Percentiles rank a stretch among this genome's conserved stretches.
phyloP scores from a whole-genome alignment of 1,284 basidiomycete genomes.

The Cutaneotrichosporon dermatis region DNA sequence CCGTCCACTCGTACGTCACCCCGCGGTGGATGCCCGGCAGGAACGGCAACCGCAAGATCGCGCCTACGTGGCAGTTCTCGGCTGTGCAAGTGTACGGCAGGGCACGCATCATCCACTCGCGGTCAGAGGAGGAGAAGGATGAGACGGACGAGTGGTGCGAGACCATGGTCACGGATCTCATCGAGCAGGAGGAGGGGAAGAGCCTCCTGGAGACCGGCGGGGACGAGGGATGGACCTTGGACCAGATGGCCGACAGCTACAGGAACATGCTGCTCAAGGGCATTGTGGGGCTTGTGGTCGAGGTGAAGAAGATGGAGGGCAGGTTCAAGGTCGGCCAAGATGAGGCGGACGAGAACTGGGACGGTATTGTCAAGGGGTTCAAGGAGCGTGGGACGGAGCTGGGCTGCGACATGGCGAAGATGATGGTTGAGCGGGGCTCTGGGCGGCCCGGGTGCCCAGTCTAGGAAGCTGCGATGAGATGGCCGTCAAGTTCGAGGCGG shows the following conservation, averaged over 20 bases:
- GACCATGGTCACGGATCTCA: conserved; percentile 34
- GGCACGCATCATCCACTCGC: conserved; percentile 24
- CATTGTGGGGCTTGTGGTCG: conserved; percentile 49
- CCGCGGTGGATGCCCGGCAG: conserved; percentile 39
- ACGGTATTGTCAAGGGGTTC: conserved; percentile 46
- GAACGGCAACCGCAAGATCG: conserved; percentile 38
- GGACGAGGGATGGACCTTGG: conserved; percentile 38
- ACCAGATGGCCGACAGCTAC: conserved; percentile 44
- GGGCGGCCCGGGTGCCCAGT: not conserved
- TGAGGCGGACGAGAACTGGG: conserved; percentile 37
- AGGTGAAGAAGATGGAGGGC: conserved; percentile 42
- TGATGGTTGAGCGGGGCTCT: conserved; percentile 28
- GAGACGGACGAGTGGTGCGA: conserved; percentile 25
- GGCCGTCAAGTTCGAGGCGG: not conserved
- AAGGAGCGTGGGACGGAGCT: conserved; percentile 23
- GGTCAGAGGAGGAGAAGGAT: conserved; percentile 14
- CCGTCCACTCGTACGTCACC: conserved; percentile 40
- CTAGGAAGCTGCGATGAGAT: not conserved
- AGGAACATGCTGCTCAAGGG: conserved; percentile 41
- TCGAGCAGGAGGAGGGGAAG: conserved; percentile 26
- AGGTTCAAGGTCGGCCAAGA: conserved; percentile 50
- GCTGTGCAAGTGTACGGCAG: conserved; percentile 46
- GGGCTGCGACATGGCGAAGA: conserved; percentile 31
- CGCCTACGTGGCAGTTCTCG: conserved; percentile 47
- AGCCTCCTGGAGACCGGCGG: not conserved